Percentiles rank a stretch among this genome's conserved stretches.
These are phyloP conservation scores for Boletus sp. DNA, from an alignment of 1,284 basidiomycete genomes.

Conservation along the genomic window DNA sequence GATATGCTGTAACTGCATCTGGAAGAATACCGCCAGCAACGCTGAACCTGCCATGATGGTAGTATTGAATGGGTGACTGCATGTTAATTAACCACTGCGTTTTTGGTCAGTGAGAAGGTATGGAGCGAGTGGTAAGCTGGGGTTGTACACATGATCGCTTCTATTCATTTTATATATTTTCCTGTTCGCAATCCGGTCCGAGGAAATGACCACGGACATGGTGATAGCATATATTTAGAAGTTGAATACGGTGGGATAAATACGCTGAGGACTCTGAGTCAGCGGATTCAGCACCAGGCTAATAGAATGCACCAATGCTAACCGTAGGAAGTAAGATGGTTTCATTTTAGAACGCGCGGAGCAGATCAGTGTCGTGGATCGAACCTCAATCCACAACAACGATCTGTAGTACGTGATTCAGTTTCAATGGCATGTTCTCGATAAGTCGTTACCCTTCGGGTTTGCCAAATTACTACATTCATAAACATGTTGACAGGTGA, in stretches of 20 bases:
- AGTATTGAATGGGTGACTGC: constrained; percentile 5
- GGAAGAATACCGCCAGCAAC: neutral
- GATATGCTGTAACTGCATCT: neutral
- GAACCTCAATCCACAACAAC: too few relatives aligned
- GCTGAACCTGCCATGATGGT: neutral
- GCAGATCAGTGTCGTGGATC: constrained; percentile 2
- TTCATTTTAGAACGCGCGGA: constrained; percentile 25
- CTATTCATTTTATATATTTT: constrained; percentile 15
- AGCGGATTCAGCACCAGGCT: constrained; percentile 81
- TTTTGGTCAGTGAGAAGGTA: neutral
- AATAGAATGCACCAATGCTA: constrained; percentile 59
- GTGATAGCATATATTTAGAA: too few relatives aligned
- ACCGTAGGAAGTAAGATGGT: constrained; percentile 25
- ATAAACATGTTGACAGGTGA: neutral
- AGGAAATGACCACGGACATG: neutral
- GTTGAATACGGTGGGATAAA: too few relatives aligned
- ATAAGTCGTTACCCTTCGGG: too few relatives aligned
- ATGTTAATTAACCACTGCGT: constrained; percentile 4
- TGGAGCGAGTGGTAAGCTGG: neutral
- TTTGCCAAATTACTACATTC: neutral
- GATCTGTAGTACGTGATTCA: too few relatives aligned
- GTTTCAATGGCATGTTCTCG: too few relatives aligned
- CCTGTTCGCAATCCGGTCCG: constrained; percentile 1
- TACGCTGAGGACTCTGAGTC: too few relatives aligned
- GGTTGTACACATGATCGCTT: neutral